These are phyloP conservation scores for Fonsecaea multimorphosa DNA, from an alignment of 2,329 filamentous ascomycete genomes.

Conservation along the genomic window DNA sequence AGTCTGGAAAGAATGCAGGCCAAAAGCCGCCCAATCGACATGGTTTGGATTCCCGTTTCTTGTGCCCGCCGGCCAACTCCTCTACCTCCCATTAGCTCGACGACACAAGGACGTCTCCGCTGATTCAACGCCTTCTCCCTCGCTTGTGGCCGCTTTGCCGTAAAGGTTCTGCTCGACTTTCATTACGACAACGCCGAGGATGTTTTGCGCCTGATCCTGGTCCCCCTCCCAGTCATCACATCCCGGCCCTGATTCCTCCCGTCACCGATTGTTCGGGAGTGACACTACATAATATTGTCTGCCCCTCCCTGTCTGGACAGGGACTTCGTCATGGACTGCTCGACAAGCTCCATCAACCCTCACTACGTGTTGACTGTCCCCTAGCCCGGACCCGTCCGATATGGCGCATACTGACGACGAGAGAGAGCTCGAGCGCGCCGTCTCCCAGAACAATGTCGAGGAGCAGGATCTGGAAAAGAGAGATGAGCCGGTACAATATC, in stretches of 20 bases:
- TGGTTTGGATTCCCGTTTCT: background rate
- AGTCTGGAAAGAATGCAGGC: constrained; percentile 9
- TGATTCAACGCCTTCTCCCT: constrained; percentile 2
- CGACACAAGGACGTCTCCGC: background rate
- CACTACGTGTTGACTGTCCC: constrained; percentile 5
- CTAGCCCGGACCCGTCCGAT: constrained; percentile 10
- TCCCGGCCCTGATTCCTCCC: constrained; percentile 23
- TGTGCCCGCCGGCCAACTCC: background rate
- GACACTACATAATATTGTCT: constrained; percentile 28
- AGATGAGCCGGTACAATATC: constrained; percentile 34
- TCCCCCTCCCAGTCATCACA: constrained; percentile 15
- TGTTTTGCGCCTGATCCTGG: constrained; percentile 30
- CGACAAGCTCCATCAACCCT: constrained; percentile 5
- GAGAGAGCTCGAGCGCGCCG: constrained; percentile 33
- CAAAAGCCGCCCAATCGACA: constrained; percentile 11
- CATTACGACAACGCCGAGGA: constrained; percentile 32
- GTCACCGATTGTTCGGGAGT: constrained; percentile 22
- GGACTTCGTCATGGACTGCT: constrained; percentile 23
- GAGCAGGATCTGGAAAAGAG: constrained; percentile 38
- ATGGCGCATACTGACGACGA: constrained; percentile 34
- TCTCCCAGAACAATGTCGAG: constrained; percentile 40
- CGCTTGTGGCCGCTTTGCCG: constrained; percentile 29
- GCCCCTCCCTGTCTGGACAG: constrained; percentile 17
- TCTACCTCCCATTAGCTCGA: constrained; percentile 6
- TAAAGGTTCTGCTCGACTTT: constrained; percentile 12